These are phyloP conservation scores for Raffaelea arxii DNA, from an alignment of 2,329 filamentous ascomycete species.

Conservation along the genomic window DNA sequence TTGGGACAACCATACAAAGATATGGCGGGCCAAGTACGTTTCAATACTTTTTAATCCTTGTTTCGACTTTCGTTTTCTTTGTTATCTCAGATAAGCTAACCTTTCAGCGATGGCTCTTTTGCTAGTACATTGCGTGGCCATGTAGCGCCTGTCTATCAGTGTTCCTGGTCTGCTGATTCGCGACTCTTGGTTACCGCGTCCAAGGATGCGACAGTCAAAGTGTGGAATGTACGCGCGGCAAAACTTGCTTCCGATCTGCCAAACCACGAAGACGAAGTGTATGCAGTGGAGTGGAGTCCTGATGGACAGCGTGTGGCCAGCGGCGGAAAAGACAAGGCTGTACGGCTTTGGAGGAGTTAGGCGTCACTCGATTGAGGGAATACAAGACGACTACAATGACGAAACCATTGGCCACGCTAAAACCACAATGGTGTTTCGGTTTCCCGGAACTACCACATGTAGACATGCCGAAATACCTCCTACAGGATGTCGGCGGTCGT, in stretches of 20 bases:
- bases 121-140: slow-evolving; percentile 82
- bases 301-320: slow-evolving; percentile 84
- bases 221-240: slow-evolving; percentile 82
- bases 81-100: neutral
- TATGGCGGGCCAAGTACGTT: slow-evolving; percentile 72
- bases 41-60: slow-evolving; percentile 1
- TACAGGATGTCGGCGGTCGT: no score
- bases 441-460: neutral
- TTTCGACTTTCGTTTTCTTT: neutral
- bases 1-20: slow-evolving; percentile 91
- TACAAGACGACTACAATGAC: no score
- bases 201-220: slow-evolving; percentile 89
- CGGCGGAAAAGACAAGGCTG: slow-evolving; percentile 83
- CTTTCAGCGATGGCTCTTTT: slow-evolving; percentile 57
- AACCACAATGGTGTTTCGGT: no score
- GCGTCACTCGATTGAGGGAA: neutral
- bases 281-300: slow-evolving; percentile 88
- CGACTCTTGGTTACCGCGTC: slow-evolving; percentile 78
- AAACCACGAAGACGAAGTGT: slow-evolving; percentile 87
- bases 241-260: slow-evolving; percentile 76
- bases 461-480: no score
- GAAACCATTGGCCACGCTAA: no score
- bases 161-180: slow-evolving; percentile 85
- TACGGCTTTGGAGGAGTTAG: slow-evolving; percentile 56
- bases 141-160: slow-evolving; percentile 83